Conservation (phyloP, 768 basidiomycete species). For the Podaxis mareebaensis region DNA sequence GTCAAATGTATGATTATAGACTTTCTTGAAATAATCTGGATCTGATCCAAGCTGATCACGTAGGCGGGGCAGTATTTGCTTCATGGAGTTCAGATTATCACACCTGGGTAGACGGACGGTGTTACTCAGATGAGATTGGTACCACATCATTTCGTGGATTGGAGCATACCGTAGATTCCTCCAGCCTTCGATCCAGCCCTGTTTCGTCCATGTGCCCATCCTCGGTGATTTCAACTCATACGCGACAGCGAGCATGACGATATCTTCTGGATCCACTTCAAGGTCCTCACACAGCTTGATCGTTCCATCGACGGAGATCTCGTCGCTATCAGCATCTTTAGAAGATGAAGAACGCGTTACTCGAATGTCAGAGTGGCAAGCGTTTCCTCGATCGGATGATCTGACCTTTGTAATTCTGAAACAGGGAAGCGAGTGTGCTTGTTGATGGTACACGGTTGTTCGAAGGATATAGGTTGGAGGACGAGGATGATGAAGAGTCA, state of each 20-base stretch:
- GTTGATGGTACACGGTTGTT: constrained; percentile 40
- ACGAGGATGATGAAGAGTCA: constrained; percentile 30
- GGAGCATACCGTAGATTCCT: constrained; percentile 61
- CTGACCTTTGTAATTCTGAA: constrained; percentile 70
- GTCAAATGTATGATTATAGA: constrained; percentile 81
- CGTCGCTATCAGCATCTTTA: constrained; percentile 56
- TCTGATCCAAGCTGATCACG: constrained; percentile 63
- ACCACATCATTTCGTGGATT: background rate
- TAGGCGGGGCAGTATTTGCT: constrained; percentile 50
- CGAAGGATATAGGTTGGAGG: constrained; percentile 12
- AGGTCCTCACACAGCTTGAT: constrained; percentile 75
- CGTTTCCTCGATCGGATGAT: constrained; percentile 2
- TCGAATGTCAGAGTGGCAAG: background rate
- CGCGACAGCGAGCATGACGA: constrained; percentile 79
- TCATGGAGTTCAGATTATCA: constrained; percentile 68
- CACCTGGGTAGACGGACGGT: constrained; percentile 40
- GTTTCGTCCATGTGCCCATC: constrained; percentile 69
- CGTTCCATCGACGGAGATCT: constrained; percentile 79
- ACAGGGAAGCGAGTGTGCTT: constrained; percentile 56
- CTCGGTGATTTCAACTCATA: constrained; percentile 76
- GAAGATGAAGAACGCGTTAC: constrained; percentile 3
- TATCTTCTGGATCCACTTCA: constrained; percentile 72
- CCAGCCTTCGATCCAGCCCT: constrained; percentile 84
- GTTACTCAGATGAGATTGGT: background rate
- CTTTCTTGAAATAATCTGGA: constrained; percentile 67